phyloP scores from a whole-genome alignment of 768 basidiomycete genomes.

The Favolaschia claudopus region DNA sequence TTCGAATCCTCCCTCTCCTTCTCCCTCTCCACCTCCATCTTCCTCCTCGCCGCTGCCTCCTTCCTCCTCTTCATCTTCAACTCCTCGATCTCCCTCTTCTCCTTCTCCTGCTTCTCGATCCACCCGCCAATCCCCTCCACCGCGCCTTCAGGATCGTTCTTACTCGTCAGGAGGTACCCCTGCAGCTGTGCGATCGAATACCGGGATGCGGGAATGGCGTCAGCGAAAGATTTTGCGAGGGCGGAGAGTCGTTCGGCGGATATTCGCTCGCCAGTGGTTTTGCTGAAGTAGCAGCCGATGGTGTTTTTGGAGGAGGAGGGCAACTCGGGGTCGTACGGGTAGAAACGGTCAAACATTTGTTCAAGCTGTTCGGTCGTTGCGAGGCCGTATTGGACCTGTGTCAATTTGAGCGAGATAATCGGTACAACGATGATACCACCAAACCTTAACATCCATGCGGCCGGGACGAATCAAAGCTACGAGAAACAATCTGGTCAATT shows the following conservation, averaged over 20 bases:
- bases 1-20: too few species aligned
- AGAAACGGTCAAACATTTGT: constrained; percentile 5
- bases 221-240: not conserved
- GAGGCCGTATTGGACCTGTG: constrained; percentile 8
- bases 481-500: not conserved
- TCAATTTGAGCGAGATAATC: not conserved
- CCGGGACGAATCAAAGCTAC: not conserved
- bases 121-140: not conserved
- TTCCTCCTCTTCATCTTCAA: constrained; percentile 15
- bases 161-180: not conserved
- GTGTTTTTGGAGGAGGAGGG: not conserved
- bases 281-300: constrained; percentile 16
- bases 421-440: not conserved
- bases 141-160: constrained; percentile 24
- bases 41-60: constrained; percentile 16
- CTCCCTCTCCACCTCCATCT: constrained; percentile 17
- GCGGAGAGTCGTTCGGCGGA: not conserved
- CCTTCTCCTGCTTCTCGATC: not conserved
- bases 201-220: not conserved
- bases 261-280: constrained; percentile 4
- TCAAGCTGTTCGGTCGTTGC: constrained; percentile 1
- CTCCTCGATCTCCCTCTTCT: constrained; percentile 15
- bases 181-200: constrained; percentile 16
- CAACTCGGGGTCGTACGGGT: not conserved
- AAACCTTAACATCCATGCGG: not conserved